Evolutionary conservation across 2,329 filamentous ascomycete species (phyloP), one percentile per base, ranked within the genome.

Genomic region (Mycosphaerella sp.): DNA sequence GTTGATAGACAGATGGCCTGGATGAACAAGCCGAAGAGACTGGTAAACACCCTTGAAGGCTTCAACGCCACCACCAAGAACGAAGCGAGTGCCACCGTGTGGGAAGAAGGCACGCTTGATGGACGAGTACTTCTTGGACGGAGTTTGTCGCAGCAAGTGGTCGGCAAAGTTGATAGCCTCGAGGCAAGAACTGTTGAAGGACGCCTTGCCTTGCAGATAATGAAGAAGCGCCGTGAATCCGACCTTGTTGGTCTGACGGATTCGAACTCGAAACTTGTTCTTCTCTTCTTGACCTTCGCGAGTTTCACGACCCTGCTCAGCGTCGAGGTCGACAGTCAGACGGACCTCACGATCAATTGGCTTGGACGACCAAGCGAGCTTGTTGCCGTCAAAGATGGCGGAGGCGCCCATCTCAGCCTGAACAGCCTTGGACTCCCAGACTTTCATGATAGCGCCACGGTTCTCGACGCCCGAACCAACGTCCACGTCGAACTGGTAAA

Each of bases 91-190:
- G 21, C 77, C 66, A 1, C 78, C 78, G 1, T 74, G 72, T 39
- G 82, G 74, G 71, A 95, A 97, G 67, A 95, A 95, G 6, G 85
- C 89, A 10, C 91, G 83, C 70, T 89, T 92, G 70, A 96, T 86
- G 0, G 82, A 72, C 0, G 85, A 76, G 64, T 89, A 82, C 1
- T 77, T 73, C 63, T 82, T 73, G 0, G 84, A 85, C 0, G 93
- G 89, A n/a, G 74, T 78, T 69, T 95, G 83, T 4, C 93, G 87
- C 52, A 98, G 76, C 6, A 92, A 76, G 66, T 98, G 93, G 59
- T 98, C 93, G 4, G 96, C 76, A 66, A 96, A 96, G 67, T 87
- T 95, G 70, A 97, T 81, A 11, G 87, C 85, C 65, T 93, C 87
- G 6, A 92, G 78, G 17, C 92, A 83, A 17, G 78, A 73, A 38